Evolutionary conservation across 108 stramenopile species (phyloP).

Genomic region (Aurantiochytrium sp.): DNA sequence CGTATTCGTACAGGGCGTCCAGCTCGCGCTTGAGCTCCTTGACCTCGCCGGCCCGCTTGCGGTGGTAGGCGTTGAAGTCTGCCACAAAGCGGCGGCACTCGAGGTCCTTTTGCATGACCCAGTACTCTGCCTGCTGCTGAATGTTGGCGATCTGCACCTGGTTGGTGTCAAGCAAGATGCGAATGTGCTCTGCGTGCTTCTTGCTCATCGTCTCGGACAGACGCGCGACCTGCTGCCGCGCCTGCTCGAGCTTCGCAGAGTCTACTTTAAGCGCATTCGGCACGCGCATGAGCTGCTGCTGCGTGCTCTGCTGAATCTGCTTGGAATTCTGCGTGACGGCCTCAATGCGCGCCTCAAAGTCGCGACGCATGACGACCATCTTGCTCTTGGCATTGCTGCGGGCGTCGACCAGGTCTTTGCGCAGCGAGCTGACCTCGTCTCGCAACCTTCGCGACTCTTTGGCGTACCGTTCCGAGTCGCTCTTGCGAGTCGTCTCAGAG

Average conservation of each 20-base stretch:
- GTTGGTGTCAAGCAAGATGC: neutral
- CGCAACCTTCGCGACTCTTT: neutral
- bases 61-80: constrained; percentile 15
- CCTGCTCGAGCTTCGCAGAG: neutral
- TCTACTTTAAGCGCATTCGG: constrained; percentile 1
- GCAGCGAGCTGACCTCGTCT: neutral
- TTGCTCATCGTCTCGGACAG: neutral
- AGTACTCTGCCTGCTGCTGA: constrained; percentile 19
- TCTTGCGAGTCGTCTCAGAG: neutral
- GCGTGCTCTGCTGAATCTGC: neutral
- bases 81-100: neutral
- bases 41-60: neutral
- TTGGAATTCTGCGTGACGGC: neutral
- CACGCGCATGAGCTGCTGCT: neutral
- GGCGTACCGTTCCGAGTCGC: neutral
- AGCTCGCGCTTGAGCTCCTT: neutral
- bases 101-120: constrained; percentile 9
- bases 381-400: neutral
- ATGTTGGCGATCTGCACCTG: neutral
- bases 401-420: neutral
- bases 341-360: neutral
- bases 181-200: neutral
- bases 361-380: neutral
- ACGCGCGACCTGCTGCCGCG: neutral
- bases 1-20: neutral